Conservation (phyloP, 371 early-diverging fungal genomes). For the Chytridiales sp. region DNA sequence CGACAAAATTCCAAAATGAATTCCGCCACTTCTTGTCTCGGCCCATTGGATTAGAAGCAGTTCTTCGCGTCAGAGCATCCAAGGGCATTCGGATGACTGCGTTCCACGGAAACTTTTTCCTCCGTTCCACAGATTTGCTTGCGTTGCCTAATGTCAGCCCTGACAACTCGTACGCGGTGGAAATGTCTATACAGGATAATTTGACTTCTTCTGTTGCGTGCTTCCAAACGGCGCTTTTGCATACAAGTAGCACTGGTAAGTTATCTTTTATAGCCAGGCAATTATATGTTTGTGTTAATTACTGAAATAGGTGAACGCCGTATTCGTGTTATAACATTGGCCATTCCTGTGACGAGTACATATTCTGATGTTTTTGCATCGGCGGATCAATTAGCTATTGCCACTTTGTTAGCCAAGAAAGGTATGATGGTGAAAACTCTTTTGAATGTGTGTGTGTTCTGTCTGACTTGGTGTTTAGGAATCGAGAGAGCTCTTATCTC, state of each 20-base stretch:
- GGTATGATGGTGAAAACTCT: constrained; percentile 38
- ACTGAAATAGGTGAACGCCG: constrained; percentile 76
- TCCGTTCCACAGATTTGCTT: constrained; percentile 92
- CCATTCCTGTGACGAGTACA: constrained; percentile 81
- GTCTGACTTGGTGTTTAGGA: constrained; percentile 28
- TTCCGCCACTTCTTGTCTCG: constrained; percentile 78
- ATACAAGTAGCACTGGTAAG: constrained; percentile 66
- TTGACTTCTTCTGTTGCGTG: constrained; percentile 77
- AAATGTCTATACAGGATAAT: constrained; percentile 83
- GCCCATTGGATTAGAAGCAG: constrained; percentile 92
- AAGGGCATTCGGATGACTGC: constrained; percentile 84
- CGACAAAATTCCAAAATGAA: constrained; percentile 86
- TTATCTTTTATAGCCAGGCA: not conserved
- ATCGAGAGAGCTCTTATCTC: constrained; percentile 82
- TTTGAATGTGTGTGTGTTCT: not conserved
- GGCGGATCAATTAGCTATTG: constrained; percentile 84
- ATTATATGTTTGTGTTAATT: constrained; percentile 1
- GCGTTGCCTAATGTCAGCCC: constrained; percentile 93
- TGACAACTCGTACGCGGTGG: constrained; percentile 91
- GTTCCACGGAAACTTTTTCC: constrained; percentile 96
- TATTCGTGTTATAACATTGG: constrained; percentile 93
- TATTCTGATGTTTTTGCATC: constrained; percentile 78
- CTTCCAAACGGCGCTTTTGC: constrained; percentile 96
- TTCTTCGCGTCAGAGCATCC: constrained; percentile 92
- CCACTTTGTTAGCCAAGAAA: constrained; percentile 81